Base-by-base conservation (phyloP, 2,329 filamentous ascomycete genomes). In the Cytospora leucostoma region DNA sequence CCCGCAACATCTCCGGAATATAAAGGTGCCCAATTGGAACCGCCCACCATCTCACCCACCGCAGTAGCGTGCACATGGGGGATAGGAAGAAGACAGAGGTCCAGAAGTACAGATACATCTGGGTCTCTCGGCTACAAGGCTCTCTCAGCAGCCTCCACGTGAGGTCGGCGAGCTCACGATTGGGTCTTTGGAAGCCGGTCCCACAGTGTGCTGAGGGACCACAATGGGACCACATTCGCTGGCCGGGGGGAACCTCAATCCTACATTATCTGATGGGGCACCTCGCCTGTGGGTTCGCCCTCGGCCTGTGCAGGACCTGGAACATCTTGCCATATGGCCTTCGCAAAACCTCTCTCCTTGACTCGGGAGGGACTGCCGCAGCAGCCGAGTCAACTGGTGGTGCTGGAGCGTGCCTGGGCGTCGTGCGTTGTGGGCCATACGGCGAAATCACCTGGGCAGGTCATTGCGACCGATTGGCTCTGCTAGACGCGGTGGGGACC, bases 31-130 rank as follows among this genome's bases (percentile, higher is more conserved):
- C 50, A 59, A n/a, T 50, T 35, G 38, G 59, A 40, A 55, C 32
- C 54, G 21, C 56, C 60, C 32, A 54, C 53, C 34, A 44, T 52
- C 37, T 50, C 40, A 15, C 13, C n/a, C 5, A 19, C 49, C 15
- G 33, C 49, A 54, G 27, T 37, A 37, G 21, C 10, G 40, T n/a
- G 38, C 34, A 6, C 12, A 37, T 33, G 40, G 21, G 52, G 55
- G 19, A 33, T 21, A n/a, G 15, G 35, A 40, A 50, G n/a, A 47
- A 19, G 35, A 27, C 27, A 27, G 27, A 15, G 52, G 27, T 34
- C 11, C 50, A 50, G 40, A 59, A 50, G 61, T 63, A 63, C 50
- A 17, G 61, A 56, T 63, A 63, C 61, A 12, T 63, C 32, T 32
- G 33, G 33, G 17, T 21, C 12, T 38, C 38, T 56, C 19, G 7